These are phyloP conservation scores for Fonsecaea monophora DNA, from an alignment of 2,329 filamentous ascomycete genomes.

Conservation along the genomic window DNA sequence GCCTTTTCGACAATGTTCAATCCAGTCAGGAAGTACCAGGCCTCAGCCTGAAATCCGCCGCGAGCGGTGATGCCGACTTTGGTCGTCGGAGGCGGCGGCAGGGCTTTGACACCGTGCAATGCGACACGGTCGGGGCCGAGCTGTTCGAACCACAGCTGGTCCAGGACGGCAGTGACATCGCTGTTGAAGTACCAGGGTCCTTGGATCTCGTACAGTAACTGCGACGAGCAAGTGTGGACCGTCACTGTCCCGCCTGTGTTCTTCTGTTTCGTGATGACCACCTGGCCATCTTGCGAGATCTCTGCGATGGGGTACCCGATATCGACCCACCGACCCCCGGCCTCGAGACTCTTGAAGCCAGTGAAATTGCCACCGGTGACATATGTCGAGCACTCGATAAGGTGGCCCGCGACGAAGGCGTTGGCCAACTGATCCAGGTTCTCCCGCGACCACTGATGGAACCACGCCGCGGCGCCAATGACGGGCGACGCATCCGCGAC, in stretches of 20 bases:
- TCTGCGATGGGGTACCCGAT: slow-evolving; percentile 57
- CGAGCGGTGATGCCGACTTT: slow-evolving; percentile 57
- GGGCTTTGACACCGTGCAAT: slow-evolving; percentile 52
- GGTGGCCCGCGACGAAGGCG: slow-evolving; percentile 49
- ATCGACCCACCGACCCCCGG: slow-evolving; percentile 51
- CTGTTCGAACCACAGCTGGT: slow-evolving; percentile 61
- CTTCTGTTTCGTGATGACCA: slow-evolving; percentile 55
- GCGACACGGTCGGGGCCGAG: slow-evolving; percentile 58
- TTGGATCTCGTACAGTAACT: slow-evolving; percentile 63
- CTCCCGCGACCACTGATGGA: slow-evolving; percentile 50
- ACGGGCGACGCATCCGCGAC: slow-evolving; percentile 55
- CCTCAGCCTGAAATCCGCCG: slow-evolving; percentile 57
- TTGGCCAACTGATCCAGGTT: slow-evolving; percentile 50
- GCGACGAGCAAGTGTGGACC: slow-evolving; percentile 60
- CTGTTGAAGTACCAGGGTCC: slow-evolving; percentile 65
- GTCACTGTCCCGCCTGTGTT: slow-evolving; percentile 51
- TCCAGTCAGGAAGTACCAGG: slow-evolving; percentile 54
- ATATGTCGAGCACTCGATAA: slow-evolving; percentile 52
- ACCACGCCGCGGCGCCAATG: slow-evolving; percentile 53
- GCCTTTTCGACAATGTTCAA: slow-evolving; percentile 56
- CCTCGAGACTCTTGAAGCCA: slow-evolving; percentile 50
- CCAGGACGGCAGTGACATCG: slow-evolving; percentile 62
- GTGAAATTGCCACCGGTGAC: slow-evolving; percentile 54
- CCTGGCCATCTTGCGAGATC: slow-evolving; percentile 50
- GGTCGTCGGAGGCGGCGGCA: slow-evolving; percentile 58